Base-by-base conservation (phyloP, 495 filamentous ascomycete species). In the Coniosporium apollinis region DNA sequence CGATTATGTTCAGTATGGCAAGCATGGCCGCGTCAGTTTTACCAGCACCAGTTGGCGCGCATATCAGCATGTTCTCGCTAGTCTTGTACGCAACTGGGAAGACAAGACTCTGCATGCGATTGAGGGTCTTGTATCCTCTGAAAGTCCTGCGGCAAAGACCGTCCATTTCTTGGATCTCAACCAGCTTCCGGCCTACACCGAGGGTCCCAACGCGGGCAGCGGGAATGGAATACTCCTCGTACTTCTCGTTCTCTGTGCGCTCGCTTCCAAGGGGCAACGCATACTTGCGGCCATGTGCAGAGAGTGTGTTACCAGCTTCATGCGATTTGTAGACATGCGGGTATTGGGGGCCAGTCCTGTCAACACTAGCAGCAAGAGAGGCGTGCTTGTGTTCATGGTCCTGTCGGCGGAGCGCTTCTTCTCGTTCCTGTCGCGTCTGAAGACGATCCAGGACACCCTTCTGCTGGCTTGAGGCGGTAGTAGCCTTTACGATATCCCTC, bases 11-110 rank as follows among this genome's bases (percentile, higher is more conserved):
- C 30, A 99, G 60, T 33, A 99, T 80, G 0, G 89, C 82, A 38
- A 99, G 64, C 82, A 96, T 84, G n/a, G 89, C 89, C 1, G 85
- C 91, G 49, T 99, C 91, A 5, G 89, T 99, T 64, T 99, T 99
- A 73, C 89, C 75, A 30, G 89, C 89, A 73, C 89, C 89, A 41
- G 89, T 99, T 1, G 89, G 89, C 9, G 89, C 89, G 58, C 89
- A 99, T 36, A 99, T 89, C 21, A 99, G 67, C 86, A 99, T 94
- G 51, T 99, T 99, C 56, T 96, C 89, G 50, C 69, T 93, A 4
- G 82, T 92, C 49, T 78, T 78, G 57, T 99, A 99, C 2, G 87
- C 89, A 3, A 99, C 84, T 3, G 86, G 83, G 52, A 92, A 93
- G 3, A 94, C 79, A 33, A 99, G 56, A 45, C 85, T 94, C 59